Evolutionary conservation across 805 yeast species (phyloP), one percentile per base, ranked within the genome.

Genomic region (Pichia cabralensis): DNA sequence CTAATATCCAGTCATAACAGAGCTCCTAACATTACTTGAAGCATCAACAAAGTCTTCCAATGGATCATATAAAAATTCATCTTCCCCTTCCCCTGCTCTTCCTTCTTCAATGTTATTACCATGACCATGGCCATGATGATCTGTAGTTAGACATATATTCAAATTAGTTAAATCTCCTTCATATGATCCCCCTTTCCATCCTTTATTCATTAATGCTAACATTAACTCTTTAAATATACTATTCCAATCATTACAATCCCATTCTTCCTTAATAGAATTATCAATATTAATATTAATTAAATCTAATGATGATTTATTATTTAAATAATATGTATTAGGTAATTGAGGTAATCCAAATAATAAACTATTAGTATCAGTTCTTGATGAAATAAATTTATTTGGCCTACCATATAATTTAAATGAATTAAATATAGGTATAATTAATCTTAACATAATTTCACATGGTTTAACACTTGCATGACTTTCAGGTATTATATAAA

Each of bases 331-430:
- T 22, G 75, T 72, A 39, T 69, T 74, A 3, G 94, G 94, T 47
- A 82, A 63, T 16, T 76, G 71, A 5, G 94, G 94, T 40, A 81
- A 62, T 0, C 79, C 89, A 60, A 79, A 81, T 22, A 81, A 58
- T 47, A 81, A 52, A 2, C 84, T 76, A 2, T 60, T 47, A 14
- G 61, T 55, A 44, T 76, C 71, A 12, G 58, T 60, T 53, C 78
- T 76, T 44, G 70, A 69, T 15, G 83, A 71, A 36, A 66, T 62
- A 42, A 81, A 65, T 44, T 66, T 74, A 28, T 64, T 61, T 1
- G 94, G 92, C 44, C 92, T 65, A 8, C 94, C 94, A 48, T 81
- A 81, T 30, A 81, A 53, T 48, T 67, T 70, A 57, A 80, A 81
- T 4, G 79, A 64, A 51, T 81, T 83, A 61, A 77, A 69, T 14